Percentiles rank a stretch among this genome's conserved stretches.
Evolutionary conservation across 768 basidiomycete genomes (phyloP).

Genomic region (Russula earlei): DNA sequence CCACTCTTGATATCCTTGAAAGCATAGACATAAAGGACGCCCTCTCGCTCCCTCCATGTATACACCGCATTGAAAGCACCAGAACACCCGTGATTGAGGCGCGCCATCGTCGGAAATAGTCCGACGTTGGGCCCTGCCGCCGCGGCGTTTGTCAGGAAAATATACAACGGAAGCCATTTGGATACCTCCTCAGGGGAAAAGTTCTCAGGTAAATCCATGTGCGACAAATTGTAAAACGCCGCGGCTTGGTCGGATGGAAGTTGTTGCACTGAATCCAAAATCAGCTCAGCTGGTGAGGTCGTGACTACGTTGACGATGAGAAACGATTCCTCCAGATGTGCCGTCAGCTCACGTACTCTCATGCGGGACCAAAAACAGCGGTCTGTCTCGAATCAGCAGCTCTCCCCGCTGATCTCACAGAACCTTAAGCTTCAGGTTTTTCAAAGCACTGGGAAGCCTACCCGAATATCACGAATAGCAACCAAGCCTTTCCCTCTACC

Average conservation of each 20-base stretch:
- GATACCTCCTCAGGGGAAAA: constrained; percentile 29
- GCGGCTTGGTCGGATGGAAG: constrained; percentile 29
- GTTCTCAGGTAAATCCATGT: constrained; percentile 40
- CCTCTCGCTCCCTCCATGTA: constrained; percentile 44
- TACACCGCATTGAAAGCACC: constrained; percentile 61
- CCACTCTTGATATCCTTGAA: constrained; percentile 44
- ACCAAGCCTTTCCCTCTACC: constrained; percentile 16
- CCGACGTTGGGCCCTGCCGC: constrained; percentile 44
- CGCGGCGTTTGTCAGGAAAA: constrained; percentile 60
- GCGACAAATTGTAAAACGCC: constrained; percentile 47
- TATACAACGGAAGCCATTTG: constrained; percentile 47
- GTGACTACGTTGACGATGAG: constrained; percentile 27
- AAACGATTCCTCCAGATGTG: not conserved
- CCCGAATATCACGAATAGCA: constrained; percentile 5
- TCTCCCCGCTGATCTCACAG: constrained; percentile 43
- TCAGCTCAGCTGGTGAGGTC: constrained; percentile 37
- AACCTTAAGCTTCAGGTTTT: not conserved
- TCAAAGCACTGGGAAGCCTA: not conserved
- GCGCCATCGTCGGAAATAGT: constrained; percentile 58
- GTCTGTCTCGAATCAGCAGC: constrained; percentile 43
- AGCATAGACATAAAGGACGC: constrained; percentile 46
- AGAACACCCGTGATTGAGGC: constrained; percentile 62
- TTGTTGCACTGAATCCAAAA: constrained; percentile 30
- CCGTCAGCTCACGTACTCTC: constrained; percentile 31
- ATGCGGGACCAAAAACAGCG: constrained; percentile 43